Conservation (phyloP, 2,329 filamentous ascomycete species). For the Eurotiales sp. region DNA sequence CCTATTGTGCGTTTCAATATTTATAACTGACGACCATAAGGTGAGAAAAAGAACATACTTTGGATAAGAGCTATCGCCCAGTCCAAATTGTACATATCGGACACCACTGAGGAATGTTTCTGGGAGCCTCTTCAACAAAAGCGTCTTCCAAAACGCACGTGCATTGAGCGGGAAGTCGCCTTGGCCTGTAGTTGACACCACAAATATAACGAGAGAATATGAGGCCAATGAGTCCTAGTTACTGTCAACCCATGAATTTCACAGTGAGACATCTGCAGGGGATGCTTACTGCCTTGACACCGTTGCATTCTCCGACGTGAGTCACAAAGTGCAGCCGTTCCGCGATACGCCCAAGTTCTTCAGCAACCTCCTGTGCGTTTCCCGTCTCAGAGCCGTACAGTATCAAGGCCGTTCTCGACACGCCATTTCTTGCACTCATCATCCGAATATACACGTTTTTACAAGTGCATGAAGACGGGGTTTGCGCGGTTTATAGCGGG, state of each 20-base stretch:
- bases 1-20: constrained; percentile 40
- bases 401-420: constrained; percentile 58
- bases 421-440: constrained; percentile 23
- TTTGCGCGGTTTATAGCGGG: neutral
- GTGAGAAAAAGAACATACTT: constrained; percentile 56
- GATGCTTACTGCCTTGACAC: constrained; percentile 62
- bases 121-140: constrained; percentile 74
- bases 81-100: constrained; percentile 78
- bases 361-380: constrained; percentile 85
- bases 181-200: constrained; percentile 89
- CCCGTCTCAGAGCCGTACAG: constrained; percentile 95
- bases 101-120: constrained; percentile 65
- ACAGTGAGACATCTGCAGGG: neutral
- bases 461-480: neutral
- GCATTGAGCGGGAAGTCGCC: constrained; percentile 88
- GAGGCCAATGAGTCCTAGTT: constrained; percentile 31
- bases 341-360: constrained; percentile 71
- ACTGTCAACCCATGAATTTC: neutral
- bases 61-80: constrained; percentile 91
- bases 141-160: constrained; percentile 74
- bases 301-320: constrained; percentile 72
- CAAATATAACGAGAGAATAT: constrained; percentile 57
- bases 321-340: constrained; percentile 77
- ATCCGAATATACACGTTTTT: constrained; percentile 8
- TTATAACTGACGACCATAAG: neutral